Evolutionary conservation across 1,284 basidiomycete genomes (phyloP), one percentile per base, ranked within the genome.

Genomic region (Heterobasidion annosum): DNA sequence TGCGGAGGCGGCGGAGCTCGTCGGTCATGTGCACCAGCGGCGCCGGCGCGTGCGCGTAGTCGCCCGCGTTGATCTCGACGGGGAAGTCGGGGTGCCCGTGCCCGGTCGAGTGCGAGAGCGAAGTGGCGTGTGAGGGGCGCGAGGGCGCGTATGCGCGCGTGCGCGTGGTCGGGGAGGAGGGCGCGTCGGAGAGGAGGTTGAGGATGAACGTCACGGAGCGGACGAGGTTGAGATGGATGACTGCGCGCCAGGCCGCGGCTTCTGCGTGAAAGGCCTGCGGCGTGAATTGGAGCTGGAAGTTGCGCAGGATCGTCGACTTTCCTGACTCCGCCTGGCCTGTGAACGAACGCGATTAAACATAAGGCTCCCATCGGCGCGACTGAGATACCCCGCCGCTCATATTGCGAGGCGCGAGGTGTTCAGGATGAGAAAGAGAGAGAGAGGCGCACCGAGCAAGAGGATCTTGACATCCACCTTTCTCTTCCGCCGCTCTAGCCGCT

Each of bases 151-250:
- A 40, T 40, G 37, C 37, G 37, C 37, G 37, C n/a, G 37, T n/a
- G 37, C 37, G 12, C 37, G 37, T n/a, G 37, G 12, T 40, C 37
- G n/a, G 12, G 12, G 37, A 40, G 12, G 37, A 12, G 37, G 12
- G 37, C 37, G 37, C 18, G 45, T 32, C 25, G 45, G 45, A 34
- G 50, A 81, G 66, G 8, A 71, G 64, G 51, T 81, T 79, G 55
- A 84, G 70, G 53, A 85, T 82, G 51, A 70, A 69, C 57, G 78
- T 75, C 44, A 84, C 68, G 43, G 79, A 79, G 32, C 79, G 76
- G 52, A 84, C 73, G 60, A 86, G 76, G 65, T 85, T 86, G 62
- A 85, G 77, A 58, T 83, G 82, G 54, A 85, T 78, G 32, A 84
- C 75, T 3, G 80, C 75, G 32, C 79, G 74, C 81, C 82, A 85